Percentiles rank a stretch among this genome's conserved stretches.
These are phyloP conservation scores for Lachnellula subtilissima DNA, from an alignment of 2,329 filamentous ascomycete genomes.

Conservation along the genomic window DNA sequence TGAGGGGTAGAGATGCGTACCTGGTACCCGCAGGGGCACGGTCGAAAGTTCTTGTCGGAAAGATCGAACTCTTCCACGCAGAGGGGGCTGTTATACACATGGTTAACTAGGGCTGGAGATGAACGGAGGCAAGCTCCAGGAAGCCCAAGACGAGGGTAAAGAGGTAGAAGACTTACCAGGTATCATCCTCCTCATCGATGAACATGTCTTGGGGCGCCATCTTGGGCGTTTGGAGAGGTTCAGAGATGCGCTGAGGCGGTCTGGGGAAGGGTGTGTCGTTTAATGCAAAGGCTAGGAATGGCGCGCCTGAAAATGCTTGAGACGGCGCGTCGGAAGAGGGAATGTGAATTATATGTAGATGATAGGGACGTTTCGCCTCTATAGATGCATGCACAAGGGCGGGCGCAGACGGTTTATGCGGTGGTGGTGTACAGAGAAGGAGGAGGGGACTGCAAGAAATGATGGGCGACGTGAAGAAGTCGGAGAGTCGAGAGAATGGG, in stretches of 20 bases:
- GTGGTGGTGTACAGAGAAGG: background rate
- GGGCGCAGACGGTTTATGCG: background rate
- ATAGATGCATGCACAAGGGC: background rate
- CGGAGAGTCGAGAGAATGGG: background rate
- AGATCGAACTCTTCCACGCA: conserved; percentile 99
- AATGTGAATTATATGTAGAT: background rate
- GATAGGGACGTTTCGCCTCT: background rate
- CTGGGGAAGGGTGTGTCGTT: conserved; percentile 9
- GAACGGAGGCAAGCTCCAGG: background rate
- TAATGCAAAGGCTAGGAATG: background rate
- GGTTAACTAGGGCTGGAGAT: conserved; percentile 23
- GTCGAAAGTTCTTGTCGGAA: conserved; percentile 92
- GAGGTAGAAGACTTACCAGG: conserved; percentile 47
- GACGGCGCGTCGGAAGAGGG: conserved; percentile 15
- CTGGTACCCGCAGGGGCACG: conserved; percentile 97
- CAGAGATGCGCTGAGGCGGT: conserved; percentile 7
- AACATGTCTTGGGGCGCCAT: conserved; percentile 67
- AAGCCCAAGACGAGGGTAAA: background rate
- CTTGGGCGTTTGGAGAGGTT: conserved; percentile 19
- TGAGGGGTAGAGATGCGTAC: conserved; percentile 45
- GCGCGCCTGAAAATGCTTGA: conserved; percentile 9
- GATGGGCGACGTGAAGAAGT: background rate
- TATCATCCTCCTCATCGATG: conserved; percentile 67
- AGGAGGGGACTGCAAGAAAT: background rate
- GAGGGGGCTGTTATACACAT: conserved; percentile 63